Base-by-base conservation (phyloP, 176 grass and related monocot genomes). In the Oryza officinalis region DNA sequence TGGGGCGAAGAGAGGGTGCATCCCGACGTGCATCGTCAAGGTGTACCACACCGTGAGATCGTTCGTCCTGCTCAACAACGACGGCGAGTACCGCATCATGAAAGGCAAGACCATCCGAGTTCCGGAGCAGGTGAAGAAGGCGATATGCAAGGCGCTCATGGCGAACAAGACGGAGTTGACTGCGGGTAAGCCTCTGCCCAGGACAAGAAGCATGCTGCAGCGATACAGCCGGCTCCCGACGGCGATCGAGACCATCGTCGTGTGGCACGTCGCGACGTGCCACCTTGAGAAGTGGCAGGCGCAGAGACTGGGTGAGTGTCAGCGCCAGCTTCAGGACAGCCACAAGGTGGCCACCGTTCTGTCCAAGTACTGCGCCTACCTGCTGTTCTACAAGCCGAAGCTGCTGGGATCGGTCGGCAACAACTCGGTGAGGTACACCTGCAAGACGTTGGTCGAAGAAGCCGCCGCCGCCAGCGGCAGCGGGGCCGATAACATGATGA, bases 341-440 rank as follows among this genome's bases (percentile, higher is more conserved):
- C 13, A n/a, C 3, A 2, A 2, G 1, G 84, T 87, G 7, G 79
- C 84, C 22, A 67, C 74, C 15, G 3, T 13, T 0, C 44, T 90
- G 68, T 90, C 88, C 25, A 83, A 67, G 13, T 87, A 90, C 40
- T 87, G 88, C 8, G 79, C 88, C 47, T 90, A 87, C 73, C 77
- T 87, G 66, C 4, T 87, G 22, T 79, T 82, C 63, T 90, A 86
- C 81, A 72, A 37, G 32, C 80, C 84, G 2, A 85, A 90, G 57
- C 33, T 87, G 71, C 65, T 90, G 37, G 14, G 17, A 8, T 74
- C 84, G 3, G 10, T 73, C 59, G 76, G 22, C 27, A 28, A 50
- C 32, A 63, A 74, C 64, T 67, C 27, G 8, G 50, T 70, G 18
- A 22, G 31, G 31, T 52, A 28, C 67, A 83, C 86, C 38, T 64